Base-by-base conservation (phyloP, 2,329 filamentous ascomycete genomes). In the Phaeoacremonium minimum region DNA sequence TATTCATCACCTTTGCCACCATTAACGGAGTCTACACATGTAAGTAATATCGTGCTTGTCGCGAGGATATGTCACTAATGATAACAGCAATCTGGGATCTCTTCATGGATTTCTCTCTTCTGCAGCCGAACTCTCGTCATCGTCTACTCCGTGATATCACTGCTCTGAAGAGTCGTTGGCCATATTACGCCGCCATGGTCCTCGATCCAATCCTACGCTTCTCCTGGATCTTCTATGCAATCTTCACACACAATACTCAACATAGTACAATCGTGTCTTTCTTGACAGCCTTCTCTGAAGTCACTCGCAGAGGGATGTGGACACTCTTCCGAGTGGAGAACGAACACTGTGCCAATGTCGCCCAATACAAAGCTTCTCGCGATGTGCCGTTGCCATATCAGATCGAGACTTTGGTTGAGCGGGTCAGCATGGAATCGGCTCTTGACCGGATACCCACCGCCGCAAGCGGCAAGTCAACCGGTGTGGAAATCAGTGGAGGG, bases 291-390 rank as follows among this genome's bases (percentile, higher is more conserved):
- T 65, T 96, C 4, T 77, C 83, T 7, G 93, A 98, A 57, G 79
- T 95, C 15, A 72, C 77, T n/a, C 80, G 93, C 19, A 72, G 93
- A 55, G 90, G 88, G 43, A 79, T 96, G 55, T 98, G 93, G 93
- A 83, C 85, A 1, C 69, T 97, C 4, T 85, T 98, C 57, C 87
- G 93, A 28, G 90, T 98, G 17, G 93, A 98, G 61, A 98, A 98
- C 58, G 93, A 98, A 52, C 93, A 98, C 63, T 95, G 89, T 62
- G 83, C 85, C 37, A 95, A 96, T 50, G 91, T 98, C 3, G 77
- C 81, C 14, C 81, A 87, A 47, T 94, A 94, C 72, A 89, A 94
- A 46, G 93, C 93, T 4, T 88, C 83, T 3, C 77, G 91, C 38
- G 90, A 96, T 51, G 77, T 95, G 1, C 88, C 88, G 0, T 71